Conservation (phyloP, 768 basidiomycete species). For the Tylopilus rubrobrunneus region DNA sequence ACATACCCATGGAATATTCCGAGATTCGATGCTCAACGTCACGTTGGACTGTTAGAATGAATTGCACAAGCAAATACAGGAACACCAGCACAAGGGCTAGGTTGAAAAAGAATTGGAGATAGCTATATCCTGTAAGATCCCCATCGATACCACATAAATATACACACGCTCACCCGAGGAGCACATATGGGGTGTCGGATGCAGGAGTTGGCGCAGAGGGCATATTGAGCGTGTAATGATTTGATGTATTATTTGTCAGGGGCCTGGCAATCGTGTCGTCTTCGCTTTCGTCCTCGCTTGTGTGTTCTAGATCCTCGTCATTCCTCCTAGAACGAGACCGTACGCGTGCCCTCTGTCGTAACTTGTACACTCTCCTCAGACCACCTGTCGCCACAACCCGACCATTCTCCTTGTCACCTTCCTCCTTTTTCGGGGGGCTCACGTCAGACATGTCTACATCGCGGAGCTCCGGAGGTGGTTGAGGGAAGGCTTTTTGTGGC, state of each 20-base stretch:
- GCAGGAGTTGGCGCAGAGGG: conserved; percentile 52
- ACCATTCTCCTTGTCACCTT: conserved; percentile 36
- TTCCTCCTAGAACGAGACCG: conserved; percentile 22
- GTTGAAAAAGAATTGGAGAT: conserved; percentile 95
- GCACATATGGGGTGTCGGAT: conserved; percentile 73
- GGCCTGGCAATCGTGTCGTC: conserved; percentile 39
- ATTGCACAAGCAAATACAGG: conserved; percentile 80
- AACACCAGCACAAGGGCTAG: conserved; percentile 76
- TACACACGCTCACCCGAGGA: conserved; percentile 65
- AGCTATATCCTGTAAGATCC: conserved; percentile 42
- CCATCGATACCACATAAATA: conserved; percentile 8
- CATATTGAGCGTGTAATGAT: conserved; percentile 84
- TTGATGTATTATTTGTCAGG: conserved; percentile 55
- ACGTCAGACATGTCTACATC: conserved; percentile 77
- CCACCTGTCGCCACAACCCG: conserved; percentile 61
- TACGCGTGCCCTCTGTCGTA: conserved; percentile 48
- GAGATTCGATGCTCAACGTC: conserved; percentile 86
- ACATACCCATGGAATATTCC: conserved; percentile 81
- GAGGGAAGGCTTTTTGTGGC: conserved; percentile 56
- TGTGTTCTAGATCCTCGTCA: conserved; percentile 32
- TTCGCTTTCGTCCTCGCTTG: conserved; percentile 46
- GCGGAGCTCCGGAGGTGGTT: conserved; percentile 43
- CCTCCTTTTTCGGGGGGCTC: conserved; percentile 54
- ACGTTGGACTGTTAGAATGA: conserved; percentile 83
- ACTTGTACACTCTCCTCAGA: conserved; percentile 60